Conservation (phyloP, 768 basidiomycete genomes). For the Russula dissimulans region DNA sequence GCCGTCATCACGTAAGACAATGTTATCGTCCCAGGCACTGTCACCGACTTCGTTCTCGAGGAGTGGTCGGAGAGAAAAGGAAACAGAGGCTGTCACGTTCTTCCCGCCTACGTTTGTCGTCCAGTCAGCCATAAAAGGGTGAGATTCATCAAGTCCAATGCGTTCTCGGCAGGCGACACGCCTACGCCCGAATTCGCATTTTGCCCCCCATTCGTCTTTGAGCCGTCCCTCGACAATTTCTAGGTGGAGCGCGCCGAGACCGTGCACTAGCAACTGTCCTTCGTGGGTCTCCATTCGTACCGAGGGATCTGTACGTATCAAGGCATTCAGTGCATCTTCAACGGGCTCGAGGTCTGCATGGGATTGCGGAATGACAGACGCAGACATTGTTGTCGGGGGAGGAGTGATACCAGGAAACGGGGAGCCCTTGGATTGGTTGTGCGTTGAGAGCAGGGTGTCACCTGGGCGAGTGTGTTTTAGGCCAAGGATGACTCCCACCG, state of each 20-base stretch:
- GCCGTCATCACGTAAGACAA: slow-evolving; percentile 50
- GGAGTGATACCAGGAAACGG: slow-evolving; percentile 57
- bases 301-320: slow-evolving; percentile 85
- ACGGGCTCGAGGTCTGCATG: slow-evolving; percentile 72
- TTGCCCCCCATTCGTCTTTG: slow-evolving; percentile 67
- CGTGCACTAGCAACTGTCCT: slow-evolving; percentile 76
- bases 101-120: slow-evolving; percentile 56
- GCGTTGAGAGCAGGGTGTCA: slow-evolving; percentile 63
- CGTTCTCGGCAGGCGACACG: slow-evolving; percentile 76
- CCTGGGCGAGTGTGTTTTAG: slow-evolving; percentile 80
- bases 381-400: slow-evolving; percentile 80
- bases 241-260: slow-evolving; percentile 79
- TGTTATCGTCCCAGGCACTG: slow-evolving; percentile 67
- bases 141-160: slow-evolving; percentile 25
- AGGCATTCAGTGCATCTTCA: slow-evolving; percentile 59
- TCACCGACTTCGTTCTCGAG: slow-evolving; percentile 50
- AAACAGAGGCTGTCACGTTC: slow-evolving; percentile 39
- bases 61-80: slow-evolving; percentile 48
- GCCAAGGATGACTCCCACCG: slow-evolving; percentile 78
- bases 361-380: slow-evolving; percentile 71
- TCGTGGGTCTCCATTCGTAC: slow-evolving; percentile 72
- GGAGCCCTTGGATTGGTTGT: slow-evolving; percentile 28
- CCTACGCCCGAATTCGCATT: slow-evolving; percentile 68
- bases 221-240: slow-evolving; percentile 82
- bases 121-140: slow-evolving; percentile 39